A percentile compares a stretch with the other conserved stretches of the same genome.
Conservation (phyloP, 129 eudicot genomes). For the Silybum marianum region DNA sequence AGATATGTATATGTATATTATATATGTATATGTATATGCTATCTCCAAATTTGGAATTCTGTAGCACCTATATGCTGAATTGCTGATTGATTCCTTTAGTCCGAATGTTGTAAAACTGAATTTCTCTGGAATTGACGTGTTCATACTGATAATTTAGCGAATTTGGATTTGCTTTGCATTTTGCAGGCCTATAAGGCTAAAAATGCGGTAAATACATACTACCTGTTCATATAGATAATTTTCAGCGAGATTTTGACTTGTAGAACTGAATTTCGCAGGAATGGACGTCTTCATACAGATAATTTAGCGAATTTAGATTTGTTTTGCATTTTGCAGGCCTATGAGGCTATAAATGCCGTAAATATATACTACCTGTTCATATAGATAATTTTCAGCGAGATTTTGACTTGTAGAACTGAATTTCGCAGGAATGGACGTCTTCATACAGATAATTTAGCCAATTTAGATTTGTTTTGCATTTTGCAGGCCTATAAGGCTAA, state of each 20-base stretch:
- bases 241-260: slow-evolving; percentile 2
- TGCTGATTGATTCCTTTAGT: background rate
- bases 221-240: background rate
- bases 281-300: background rate
- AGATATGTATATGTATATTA: background rate
- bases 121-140: background rate
- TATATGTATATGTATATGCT: background rate
- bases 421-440: background rate
- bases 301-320: background rate
- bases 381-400: background rate
- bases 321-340: background rate
- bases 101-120: background rate
- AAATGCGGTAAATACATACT: background rate
- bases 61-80: background rate
- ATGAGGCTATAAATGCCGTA: background rate
- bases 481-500: background rate
- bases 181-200: background rate
- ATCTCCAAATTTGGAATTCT: background rate
- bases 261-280: background rate
- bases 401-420: background rate
- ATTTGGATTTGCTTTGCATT: background rate
- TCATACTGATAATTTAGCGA: too few relatives aligned
- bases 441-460: background rate
- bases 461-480: background rate
- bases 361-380: background rate